Evolutionary conservation across 768 basidiomycete species (phyloP), one percentile per base, ranked within the genome.

Genomic region (Tylopilus sp.): DNA sequence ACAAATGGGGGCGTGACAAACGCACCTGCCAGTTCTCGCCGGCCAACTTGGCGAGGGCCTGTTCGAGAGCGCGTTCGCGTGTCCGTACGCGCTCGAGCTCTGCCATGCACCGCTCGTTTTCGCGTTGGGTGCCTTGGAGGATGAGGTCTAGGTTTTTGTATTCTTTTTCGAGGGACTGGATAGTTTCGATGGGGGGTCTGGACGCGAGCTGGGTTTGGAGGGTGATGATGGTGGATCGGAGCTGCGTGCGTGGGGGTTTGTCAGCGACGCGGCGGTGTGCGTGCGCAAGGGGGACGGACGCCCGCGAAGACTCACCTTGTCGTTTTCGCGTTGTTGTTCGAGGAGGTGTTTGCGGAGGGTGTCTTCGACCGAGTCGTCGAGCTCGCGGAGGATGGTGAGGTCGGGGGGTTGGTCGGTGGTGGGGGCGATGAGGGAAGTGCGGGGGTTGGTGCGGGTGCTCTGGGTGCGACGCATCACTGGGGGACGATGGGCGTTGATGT

Each of bases 21-120:
- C 76, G 33, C 51, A 85, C 87, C 81, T 90, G 86, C 90, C 90
- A 92, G 61, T 90, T 86, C 47, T 87, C 83, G 0, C 90, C 90
- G 1, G 81, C 85, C 20, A 90, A 68, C 55, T 79, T 83, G 6
- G 80, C 73, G 13, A 93, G 67, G 43, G 88, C 86, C 28, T 80
- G 77, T 63, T 93, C 90, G 31, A 91, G 77, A 68, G 81, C 74
- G 66, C 88, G 87, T 68, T 90, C 87, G 44, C 90, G 75, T n/a
- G 75, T 75, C 51, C 80, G 87, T 3, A 73, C 77, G 56, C 85
- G 75, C 50, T 91, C 89, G 3, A 90, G 73, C 52, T 91, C 88
- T 0, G 80, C 75, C 90, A 92, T 91, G 55, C 84, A 86, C 44
- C 85, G 76, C 58, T 91, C 89, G 60, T 93, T 93, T 71, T 93